Percentiles rank a stretch among this genome's conserved stretches.
These are phyloP conservation scores for Neopestalotiopsis sp. DNA, from an alignment of 2,329 filamentous ascomycete species.

Conservation along the genomic window DNA sequence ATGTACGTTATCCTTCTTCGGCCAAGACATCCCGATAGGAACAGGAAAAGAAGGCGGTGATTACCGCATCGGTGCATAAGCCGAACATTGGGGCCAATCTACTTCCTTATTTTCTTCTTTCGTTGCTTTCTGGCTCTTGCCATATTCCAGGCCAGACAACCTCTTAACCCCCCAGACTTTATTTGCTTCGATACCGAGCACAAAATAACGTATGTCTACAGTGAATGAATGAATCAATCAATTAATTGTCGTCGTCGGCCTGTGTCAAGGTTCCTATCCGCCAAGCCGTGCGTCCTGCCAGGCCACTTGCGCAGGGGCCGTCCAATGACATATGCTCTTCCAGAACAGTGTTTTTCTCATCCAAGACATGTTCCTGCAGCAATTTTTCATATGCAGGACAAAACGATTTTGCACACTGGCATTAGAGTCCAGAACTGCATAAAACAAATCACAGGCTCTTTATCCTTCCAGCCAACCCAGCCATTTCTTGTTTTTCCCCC, in stretches of 20 bases:
- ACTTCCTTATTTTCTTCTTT: no score
- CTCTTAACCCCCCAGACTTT: no score
- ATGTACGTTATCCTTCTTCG: slow-evolving; percentile 11
- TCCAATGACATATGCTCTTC: slow-evolving; percentile 13
- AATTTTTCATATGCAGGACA: neutral
- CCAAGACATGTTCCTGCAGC: slow-evolving; percentile 11
- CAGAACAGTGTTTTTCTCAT: neutral
- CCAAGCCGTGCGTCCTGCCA: neutral
- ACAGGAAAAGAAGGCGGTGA: slow-evolving; percentile 1
- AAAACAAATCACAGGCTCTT: neutral
- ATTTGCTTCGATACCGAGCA: no score
- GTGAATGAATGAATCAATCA: no score
- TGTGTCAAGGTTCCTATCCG: slow-evolving; percentile 10
- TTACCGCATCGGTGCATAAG: slow-evolving; percentile 2
- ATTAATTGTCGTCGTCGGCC: neutral
- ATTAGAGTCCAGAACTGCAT: slow-evolving; percentile 15
- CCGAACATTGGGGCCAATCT: neutral
- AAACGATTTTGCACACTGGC: neutral
- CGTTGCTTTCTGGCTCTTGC: no score
- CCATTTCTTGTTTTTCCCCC: neutral
- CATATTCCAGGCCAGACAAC: no score
- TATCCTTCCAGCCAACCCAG: neutral
- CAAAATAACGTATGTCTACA: neutral
- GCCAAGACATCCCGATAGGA: slow-evolving; percentile 15
- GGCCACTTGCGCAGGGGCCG: slow-evolving; percentile 9